phyloP scores from a whole-genome alignment of 2,329 filamentous ascomycete species.

The Scleromitrula shiraiana region DNA sequence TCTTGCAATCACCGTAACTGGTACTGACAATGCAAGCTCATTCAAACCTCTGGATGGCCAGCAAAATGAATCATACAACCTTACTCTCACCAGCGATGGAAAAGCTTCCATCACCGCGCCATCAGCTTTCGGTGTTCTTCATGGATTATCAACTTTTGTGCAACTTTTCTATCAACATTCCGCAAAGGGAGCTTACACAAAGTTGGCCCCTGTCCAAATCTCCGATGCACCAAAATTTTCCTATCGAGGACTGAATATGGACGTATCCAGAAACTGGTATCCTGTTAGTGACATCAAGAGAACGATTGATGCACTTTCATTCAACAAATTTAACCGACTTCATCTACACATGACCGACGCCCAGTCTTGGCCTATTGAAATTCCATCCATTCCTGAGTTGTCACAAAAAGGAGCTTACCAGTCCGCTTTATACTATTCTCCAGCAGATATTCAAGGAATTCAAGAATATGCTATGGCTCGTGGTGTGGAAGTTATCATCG shows the following conservation, averaged over 20 bases:
- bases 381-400: slow-evolving; percentile 66
- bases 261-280: slow-evolving; percentile 62
- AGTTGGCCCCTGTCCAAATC: slow-evolving; percentile 61
- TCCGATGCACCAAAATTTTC: slow-evolving; percentile 65
- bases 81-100: slow-evolving; percentile 52
- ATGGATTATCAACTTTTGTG: slow-evolving; percentile 66
- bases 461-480: slow-evolving; percentile 62
- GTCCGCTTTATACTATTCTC: slow-evolving; percentile 57
- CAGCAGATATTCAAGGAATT: slow-evolving; percentile 54
- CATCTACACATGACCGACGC: slow-evolving; percentile 78
- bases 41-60: slow-evolving; percentile 54
- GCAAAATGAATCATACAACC: slow-evolving; percentile 68
- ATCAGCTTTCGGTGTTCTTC: slow-evolving; percentile 61
- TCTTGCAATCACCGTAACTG: slow-evolving; percentile 56
- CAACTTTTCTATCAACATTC: slow-evolving; percentile 75
- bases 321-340: slow-evolving; percentile 76
- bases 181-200: slow-evolving; percentile 53
- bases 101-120: slow-evolving; percentile 54
- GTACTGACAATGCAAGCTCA: slow-evolving; percentile 42
- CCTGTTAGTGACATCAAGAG: slow-evolving; percentile 51
- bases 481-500: slow-evolving; percentile 64
- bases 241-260: slow-evolving; percentile 74
- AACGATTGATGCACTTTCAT: slow-evolving; percentile 68
- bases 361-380: slow-evolving; percentile 78
- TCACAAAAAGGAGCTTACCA: slow-evolving; percentile 67